Evolutionary conservation across 2,329 filamentous ascomycete species (phyloP).

Genomic region (Penicillium sp.): DNA sequence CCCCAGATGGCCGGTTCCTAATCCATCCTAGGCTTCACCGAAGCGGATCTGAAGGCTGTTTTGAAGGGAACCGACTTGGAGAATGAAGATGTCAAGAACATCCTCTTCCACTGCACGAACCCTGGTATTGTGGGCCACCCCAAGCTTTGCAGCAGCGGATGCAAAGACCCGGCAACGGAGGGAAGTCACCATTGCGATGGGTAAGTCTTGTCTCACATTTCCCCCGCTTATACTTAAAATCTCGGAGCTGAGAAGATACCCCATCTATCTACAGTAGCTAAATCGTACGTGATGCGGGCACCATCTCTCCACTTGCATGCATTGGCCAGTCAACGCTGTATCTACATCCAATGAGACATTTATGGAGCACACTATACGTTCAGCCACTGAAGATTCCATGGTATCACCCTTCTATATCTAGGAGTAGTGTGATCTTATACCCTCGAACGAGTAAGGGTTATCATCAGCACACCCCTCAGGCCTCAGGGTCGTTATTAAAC

Average conservation of each 20-base stretch:
- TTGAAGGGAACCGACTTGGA: constrained; percentile 33
- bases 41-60: constrained; percentile 29
- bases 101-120: constrained; percentile 41
- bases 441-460: background rate
- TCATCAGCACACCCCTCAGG: background rate
- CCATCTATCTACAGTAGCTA: background rate
- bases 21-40: constrained; percentile 29
- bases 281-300: background rate
- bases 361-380: background rate
- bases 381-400: background rate
- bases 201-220: constrained; percentile 9
- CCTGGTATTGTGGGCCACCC: constrained; percentile 36
- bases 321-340: background rate
- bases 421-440: background rate
- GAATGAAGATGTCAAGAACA: constrained; percentile 29
- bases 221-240: background rate
- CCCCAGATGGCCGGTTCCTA: background rate
- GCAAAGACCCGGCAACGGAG: constrained; percentile 28
- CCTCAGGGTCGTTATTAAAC: background rate
- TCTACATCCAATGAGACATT: background rate
- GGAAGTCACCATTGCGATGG: constrained; percentile 32
- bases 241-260: background rate
- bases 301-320: background rate
- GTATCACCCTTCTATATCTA: no score
- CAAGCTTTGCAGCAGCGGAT: constrained; percentile 34